Evolutionary conservation across 2,329 filamentous ascomycete species (phyloP), one percentile per base, ranked within the genome.

Genomic region (Pseudogymnoascus sp.): DNA sequence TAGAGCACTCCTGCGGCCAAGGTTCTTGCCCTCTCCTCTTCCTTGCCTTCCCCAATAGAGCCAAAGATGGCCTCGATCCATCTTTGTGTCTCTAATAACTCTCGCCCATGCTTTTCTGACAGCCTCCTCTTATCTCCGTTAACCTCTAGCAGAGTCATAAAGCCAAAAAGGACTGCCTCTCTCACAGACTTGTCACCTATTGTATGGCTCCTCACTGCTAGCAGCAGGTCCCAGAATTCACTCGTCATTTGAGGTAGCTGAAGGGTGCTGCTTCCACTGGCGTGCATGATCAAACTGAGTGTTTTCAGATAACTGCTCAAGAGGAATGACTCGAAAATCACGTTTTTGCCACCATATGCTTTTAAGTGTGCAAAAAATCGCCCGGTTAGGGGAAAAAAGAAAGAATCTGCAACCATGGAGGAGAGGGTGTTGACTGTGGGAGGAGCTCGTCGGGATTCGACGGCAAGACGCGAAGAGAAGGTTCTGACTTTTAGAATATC

Each of bases 341-440:
- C 82, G 61, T 86, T 85, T 59, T 77, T 74, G 6, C 79, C 76
- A 53, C 76, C 77, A 50, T 84, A 74, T 0, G 82, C 86, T 66
- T 82, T 82, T 33, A 82, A 71, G 66, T 83, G 79, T 2, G 89
- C 80, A 72, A 88, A 89, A 76, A 95, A 96, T 44, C 91, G 87
- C 0, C 88, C 89, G 0, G 89, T 88, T 8, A 99, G 80, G 0
- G 95, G 93, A 67, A 89, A 89, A 82, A 97, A 97, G 79, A 97
- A 95, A 14, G 82, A 83, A 0, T 86, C 80, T 0, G 86, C 83
- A 26, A 97, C 84, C 26, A 96, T 78, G 61, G 87, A 85, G 40
- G 93, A 88, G 0, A 96, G 86, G 7, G 87, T 87, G 71, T 96
- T 96, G 10, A 88, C 83, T 13, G 88, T 87, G 3, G 86, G 78